Conservation (phyloP, 495 filamentous ascomycete genomes). For the Lichenothelia convexa region DNA sequence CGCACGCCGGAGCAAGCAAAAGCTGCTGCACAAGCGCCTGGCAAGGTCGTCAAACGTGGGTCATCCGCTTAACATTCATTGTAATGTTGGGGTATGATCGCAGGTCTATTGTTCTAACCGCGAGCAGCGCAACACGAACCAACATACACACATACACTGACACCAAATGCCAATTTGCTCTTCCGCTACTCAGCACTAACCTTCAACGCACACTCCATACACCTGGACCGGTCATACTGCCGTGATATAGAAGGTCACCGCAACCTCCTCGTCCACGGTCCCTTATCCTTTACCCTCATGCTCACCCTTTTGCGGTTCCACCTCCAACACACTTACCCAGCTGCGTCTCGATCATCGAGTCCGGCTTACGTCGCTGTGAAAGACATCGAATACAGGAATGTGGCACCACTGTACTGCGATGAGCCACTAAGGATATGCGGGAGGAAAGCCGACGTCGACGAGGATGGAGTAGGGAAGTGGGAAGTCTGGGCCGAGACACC, state of each 20-base stretch:
- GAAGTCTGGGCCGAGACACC: conserved; percentile 20
- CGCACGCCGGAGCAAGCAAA: conserved; percentile 17
- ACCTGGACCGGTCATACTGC: conserved; percentile 58
- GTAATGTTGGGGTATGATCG: conserved; percentile 10
- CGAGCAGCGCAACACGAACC: conserved; percentile 21
- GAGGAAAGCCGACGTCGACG: conserved; percentile 7
- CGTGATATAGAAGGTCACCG: conserved; percentile 53
- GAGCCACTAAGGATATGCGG: conserved; percentile 30
- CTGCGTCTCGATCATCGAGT: too few relatives aligned
- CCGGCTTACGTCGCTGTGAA: conserved; percentile 25
- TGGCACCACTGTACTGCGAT: conserved; percentile 62
- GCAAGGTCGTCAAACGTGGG: conserved; percentile 11
- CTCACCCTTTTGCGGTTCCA: conserved; percentile 37
- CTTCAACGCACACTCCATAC: conserved; percentile 73
- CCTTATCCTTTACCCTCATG: conserved; percentile 60
- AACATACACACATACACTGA: conserved; percentile 40
- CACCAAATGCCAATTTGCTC: conserved; percentile 44
- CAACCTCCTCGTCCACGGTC: conserved; percentile 68
- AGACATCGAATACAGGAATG: conserved; percentile 56
- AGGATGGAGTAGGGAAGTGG: conserved; percentile 7
- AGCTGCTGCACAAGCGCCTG: conserved; percentile 7
- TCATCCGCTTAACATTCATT: too few relatives aligned
- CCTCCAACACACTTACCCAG: conserved; percentile 4
- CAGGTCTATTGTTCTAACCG: neutral
- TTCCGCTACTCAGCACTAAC: conserved; percentile 75